A percentile compares a stretch with the other conserved stretches of the same genome.
These are phyloP conservation scores for Handroanthus guayacan DNA, from an alignment of 257 asterid species.

Conservation along the genomic window DNA sequence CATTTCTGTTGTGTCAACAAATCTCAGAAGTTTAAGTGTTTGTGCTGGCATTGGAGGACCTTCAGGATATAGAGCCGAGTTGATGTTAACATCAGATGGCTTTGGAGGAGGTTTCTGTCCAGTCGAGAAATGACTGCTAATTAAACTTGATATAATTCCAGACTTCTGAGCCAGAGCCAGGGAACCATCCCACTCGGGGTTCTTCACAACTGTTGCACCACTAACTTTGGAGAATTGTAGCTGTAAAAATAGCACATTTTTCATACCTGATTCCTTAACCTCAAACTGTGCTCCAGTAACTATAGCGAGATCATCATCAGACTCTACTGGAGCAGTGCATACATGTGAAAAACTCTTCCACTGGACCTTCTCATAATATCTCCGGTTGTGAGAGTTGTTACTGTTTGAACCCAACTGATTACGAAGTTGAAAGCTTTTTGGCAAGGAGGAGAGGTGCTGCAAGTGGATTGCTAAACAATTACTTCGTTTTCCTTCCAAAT, in stretches of 20 bases:
- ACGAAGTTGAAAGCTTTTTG: constrained; percentile 68
- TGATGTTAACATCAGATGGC: constrained; percentile 66
- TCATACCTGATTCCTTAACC: constrained; percentile 67
- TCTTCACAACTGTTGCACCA: constrained; percentile 65
- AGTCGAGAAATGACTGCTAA: constrained; percentile 60
- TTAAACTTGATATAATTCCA: constrained; percentile 66
- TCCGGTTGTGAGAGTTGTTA: constrained; percentile 52
- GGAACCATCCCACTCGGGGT: constrained; percentile 83
- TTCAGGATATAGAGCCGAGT: constrained; percentile 76
- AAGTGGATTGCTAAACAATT: constrained; percentile 77
- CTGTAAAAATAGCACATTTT: constrained; percentile 62
- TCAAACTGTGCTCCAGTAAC: constrained; percentile 78
- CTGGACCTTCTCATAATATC: constrained; percentile 76
- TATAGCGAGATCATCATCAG: constrained; percentile 67
- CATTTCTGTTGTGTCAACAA: constrained; percentile 78
- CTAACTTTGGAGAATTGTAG: constrained; percentile 65
- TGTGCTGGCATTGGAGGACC: constrained; percentile 80
- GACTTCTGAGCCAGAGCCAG: constrained; percentile 68
- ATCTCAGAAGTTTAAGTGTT: constrained; percentile 64
- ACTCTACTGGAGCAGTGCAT: constrained; percentile 76
- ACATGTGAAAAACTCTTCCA: constrained; percentile 80
- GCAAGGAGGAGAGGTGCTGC: constrained; percentile 81
- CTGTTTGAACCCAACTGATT: constrained; percentile 36
- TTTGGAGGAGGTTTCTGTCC: constrained; percentile 64
- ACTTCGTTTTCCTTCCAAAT: constrained; percentile 78